Evolutionary conservation across 257 asterid genomes (phyloP).

Genomic region (Coffea canephora): DNA sequence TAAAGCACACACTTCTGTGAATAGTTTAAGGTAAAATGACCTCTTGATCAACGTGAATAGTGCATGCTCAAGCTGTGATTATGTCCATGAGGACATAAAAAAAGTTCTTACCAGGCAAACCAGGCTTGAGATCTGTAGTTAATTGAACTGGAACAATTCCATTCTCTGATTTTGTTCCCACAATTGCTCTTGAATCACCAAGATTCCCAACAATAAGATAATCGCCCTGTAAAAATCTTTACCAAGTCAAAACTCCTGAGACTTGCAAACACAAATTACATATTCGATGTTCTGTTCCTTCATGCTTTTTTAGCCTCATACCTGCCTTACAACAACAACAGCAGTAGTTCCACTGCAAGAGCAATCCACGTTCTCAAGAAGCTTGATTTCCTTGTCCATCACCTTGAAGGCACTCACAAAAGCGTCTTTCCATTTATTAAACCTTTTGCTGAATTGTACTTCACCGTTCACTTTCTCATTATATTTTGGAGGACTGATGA

Average conservation of each 20-base stretch:
- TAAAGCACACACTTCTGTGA: neutral
- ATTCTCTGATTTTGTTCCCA: constrained; percentile 53
- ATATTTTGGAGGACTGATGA: constrained; percentile 19
- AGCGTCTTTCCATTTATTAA: constrained; percentile 67
- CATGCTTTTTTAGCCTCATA: constrained; percentile 7
- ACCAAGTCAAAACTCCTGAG: neutral
- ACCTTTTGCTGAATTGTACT: constrained; percentile 29
- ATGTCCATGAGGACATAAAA: neutral
- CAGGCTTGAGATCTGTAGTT: constrained; percentile 83
- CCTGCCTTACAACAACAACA: constrained; percentile 63
- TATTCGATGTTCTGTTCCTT: neutral
- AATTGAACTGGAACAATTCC: constrained; percentile 59
- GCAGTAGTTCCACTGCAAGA: constrained; percentile 82
- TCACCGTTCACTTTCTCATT: constrained; percentile 28
- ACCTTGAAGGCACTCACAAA: constrained; percentile 53
- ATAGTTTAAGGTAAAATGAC: neutral
- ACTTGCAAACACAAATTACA: neutral
- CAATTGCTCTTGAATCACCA: constrained; percentile 79
- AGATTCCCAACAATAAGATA: constrained; percentile 71
- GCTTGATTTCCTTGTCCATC: constrained; percentile 63
- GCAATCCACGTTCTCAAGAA: constrained; percentile 48
- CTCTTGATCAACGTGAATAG: neutral
- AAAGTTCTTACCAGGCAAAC: constrained; percentile 50
- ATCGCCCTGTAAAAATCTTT: constrained; percentile 47
- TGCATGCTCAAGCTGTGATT: neutral